Conservation (phyloP, 768 basidiomycete species). For the Lactifluus subvellereus region DNA sequence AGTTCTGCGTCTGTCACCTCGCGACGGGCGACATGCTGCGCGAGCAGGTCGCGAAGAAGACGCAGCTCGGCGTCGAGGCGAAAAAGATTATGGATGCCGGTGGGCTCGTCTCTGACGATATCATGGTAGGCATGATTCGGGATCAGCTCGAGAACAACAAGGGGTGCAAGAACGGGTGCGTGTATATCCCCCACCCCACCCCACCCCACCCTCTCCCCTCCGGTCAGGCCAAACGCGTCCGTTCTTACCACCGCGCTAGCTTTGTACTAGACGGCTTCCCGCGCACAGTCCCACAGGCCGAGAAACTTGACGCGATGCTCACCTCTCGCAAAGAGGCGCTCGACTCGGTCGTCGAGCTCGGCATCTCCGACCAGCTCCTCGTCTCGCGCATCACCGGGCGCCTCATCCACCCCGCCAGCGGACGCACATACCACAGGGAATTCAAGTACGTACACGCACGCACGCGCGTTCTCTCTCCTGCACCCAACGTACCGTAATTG, state of each 20-base stretch:
- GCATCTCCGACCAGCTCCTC: slow-evolving; percentile 90
- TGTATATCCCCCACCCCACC: slow-evolving; percentile 8
- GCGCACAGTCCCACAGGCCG: slow-evolving; percentile 91
- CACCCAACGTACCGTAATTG: neutral
- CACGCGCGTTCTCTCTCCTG: neutral
- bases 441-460: slow-evolving; percentile 63
- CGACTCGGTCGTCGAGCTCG: slow-evolving; percentile 86
- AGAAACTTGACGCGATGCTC: slow-evolving; percentile 94
- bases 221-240: neutral
- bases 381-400: slow-evolving; percentile 98
- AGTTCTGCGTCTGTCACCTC: slow-evolving; percentile 96
- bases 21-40: slow-evolving; percentile 99
- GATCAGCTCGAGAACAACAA: slow-evolving; percentile 91
- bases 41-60: slow-evolving; percentile 84
- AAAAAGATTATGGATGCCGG: slow-evolving; percentile 98
- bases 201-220: too few relatives aligned
- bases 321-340: slow-evolving; percentile 75
- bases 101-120: slow-evolving; percentile 92
- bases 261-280: slow-evolving; percentile 99
- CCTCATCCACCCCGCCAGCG: slow-evolving; percentile 83
- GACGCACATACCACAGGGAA: slow-evolving; percentile 90
- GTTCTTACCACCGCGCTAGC: slow-evolving; percentile 36
- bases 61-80: slow-evolving; percentile 80
- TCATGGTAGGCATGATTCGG: slow-evolving; percentile 97
- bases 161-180: slow-evolving; percentile 93